Conservation (phyloP, 2,329 filamentous ascomycete species). For the Calonectria ilicicola region DNA sequence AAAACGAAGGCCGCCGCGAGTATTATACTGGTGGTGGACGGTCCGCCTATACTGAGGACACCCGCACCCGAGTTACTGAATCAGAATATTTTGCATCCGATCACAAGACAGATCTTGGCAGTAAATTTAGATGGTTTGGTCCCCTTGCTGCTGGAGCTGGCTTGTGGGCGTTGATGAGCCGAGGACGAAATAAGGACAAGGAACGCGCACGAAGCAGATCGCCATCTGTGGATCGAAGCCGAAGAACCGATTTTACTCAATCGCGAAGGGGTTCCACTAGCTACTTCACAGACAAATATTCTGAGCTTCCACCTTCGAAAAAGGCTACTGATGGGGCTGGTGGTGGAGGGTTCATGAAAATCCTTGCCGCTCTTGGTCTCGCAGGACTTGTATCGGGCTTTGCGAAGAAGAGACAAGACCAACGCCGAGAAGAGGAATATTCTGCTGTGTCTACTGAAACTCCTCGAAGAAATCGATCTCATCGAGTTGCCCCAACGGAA, state of each 20-base stretch:
- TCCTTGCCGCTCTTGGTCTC: slow-evolving; percentile 71
- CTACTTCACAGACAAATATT: slow-evolving; percentile 75
- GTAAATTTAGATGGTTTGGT: slow-evolving; percentile 60
- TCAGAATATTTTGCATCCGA: slow-evolving; percentile 54
- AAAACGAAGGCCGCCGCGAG: slow-evolving; percentile 66
- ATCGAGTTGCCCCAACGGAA: slow-evolving; percentile 51
- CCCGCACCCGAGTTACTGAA: slow-evolving; percentile 53
- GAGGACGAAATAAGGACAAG: slow-evolving; percentile 57
- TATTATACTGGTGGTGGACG: slow-evolving; percentile 69
- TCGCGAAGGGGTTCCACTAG: slow-evolving; percentile 68
- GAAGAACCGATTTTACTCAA: slow-evolving; percentile 62
- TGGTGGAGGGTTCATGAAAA: slow-evolving; percentile 70
- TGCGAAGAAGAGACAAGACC: slow-evolving; percentile 65
- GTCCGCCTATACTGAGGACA: slow-evolving; percentile 63
- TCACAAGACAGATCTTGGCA: slow-evolving; percentile 47
- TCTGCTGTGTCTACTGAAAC: slow-evolving; percentile 73
- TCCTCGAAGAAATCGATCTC: slow-evolving; percentile 61
- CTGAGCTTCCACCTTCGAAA: slow-evolving; percentile 54
- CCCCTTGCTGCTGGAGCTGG: slow-evolving; percentile 66
- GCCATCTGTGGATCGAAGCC: slow-evolving; percentile 50
- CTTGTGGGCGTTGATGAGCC: slow-evolving; percentile 57
- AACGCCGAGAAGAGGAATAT: slow-evolving; percentile 68
- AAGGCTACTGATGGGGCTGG: slow-evolving; percentile 57
- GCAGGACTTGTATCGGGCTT: slow-evolving; percentile 71
- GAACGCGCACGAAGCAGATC: slow-evolving; percentile 56